Conservation (phyloP, 2,329 filamentous ascomycete genomes). For the Neofusicoccum cordaticola region DNA sequence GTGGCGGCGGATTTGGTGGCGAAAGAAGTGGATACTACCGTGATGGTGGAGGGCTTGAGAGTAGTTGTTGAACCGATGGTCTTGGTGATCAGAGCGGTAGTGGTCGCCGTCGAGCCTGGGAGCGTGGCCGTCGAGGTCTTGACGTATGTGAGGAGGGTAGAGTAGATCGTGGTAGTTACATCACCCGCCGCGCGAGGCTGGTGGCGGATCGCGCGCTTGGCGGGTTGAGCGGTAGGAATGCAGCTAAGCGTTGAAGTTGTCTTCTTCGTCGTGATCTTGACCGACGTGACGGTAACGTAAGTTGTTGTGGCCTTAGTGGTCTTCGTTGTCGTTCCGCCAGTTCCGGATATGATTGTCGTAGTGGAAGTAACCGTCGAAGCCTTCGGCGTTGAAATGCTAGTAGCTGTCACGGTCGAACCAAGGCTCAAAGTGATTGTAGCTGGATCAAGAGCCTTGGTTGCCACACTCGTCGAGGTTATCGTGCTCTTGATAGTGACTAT, state of each 20-base stretch:
- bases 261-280: constrained; percentile 31
- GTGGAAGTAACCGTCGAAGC: constrained; percentile 17
- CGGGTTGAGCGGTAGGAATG: constrained; percentile 23
- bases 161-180: constrained; percentile 27
- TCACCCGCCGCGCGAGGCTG: constrained; percentile 11
- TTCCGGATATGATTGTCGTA: not conserved
- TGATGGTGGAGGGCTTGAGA: constrained; percentile 17
- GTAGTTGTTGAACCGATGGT: constrained; percentile 25
- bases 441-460: constrained; percentile 23
- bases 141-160: constrained; percentile 27
- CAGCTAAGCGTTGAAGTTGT: constrained; percentile 27
- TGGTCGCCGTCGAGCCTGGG: constrained; percentile 22
- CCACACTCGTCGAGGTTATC: not conserved
- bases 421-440: constrained; percentile 25
- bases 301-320: constrained; percentile 26
- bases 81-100: constrained; percentile 23
- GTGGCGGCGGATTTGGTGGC: constrained; percentile 21
- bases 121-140: constrained; percentile 21
- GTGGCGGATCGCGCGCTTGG: too few species aligned
- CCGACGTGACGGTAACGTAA: constrained; percentile 22
- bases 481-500: not conserved
- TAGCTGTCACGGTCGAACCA: constrained; percentile 22
- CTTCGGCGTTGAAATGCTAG: constrained; percentile 22
- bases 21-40: too few species aligned
- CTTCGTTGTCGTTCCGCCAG: constrained; percentile 22